These are phyloP conservation scores for Cordia subcordata DNA, from an alignment of 257 asterid species.

Conservation along the genomic window DNA sequence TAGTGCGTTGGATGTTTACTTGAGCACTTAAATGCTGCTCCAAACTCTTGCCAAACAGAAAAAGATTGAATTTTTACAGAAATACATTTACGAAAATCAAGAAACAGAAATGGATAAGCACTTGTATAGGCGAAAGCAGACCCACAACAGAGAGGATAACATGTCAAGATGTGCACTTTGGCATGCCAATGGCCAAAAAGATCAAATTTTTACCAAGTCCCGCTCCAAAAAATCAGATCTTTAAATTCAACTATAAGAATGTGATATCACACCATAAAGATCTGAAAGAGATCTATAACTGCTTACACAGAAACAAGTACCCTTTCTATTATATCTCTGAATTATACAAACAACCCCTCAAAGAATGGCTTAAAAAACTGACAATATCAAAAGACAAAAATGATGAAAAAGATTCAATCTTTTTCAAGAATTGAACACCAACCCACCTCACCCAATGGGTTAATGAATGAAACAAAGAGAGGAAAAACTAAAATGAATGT, in stretches of 20 bases:
- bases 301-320: background rate
- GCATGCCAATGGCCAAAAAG: background rate
- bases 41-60: too few relatives aligned
- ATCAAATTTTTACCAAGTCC: background rate
- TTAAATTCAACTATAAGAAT: background rate
- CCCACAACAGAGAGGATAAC: too few relatives aligned
- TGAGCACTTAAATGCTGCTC: too few relatives aligned
- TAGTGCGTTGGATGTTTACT: too few relatives aligned
- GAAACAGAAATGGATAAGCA: background rate
- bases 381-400: background rate
- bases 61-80: background rate
- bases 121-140: too few relatives aligned
- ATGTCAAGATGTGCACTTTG: conserved; percentile 1
- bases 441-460: background rate
- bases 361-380: background rate
- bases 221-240: conserved; percentile 5
- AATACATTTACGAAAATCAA: background rate
- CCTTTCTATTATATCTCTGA: background rate
- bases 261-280: conserved; percentile 13
- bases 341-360: too few relatives aligned
- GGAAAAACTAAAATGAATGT: background rate
- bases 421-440: background rate
- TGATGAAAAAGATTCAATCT: conserved; percentile 1
- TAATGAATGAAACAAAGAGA: background rate
- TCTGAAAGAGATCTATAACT: conserved; percentile 21